Evolutionary conservation across 306 rosid genomes (phyloP).

Genomic region (Oemleria cerasiformis): DNA sequence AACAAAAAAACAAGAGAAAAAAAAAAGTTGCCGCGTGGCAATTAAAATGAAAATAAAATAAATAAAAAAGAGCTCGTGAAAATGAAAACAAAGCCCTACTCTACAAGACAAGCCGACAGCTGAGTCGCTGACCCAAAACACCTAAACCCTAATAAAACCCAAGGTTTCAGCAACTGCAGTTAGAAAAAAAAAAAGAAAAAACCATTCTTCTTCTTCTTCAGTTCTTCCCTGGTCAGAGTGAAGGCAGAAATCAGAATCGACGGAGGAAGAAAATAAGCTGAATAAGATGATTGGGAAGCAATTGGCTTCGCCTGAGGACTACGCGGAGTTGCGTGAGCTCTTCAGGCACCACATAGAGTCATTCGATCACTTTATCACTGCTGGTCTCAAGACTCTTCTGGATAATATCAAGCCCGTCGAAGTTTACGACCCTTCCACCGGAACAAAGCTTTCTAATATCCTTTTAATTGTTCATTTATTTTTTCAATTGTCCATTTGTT

Average conservation of each 20-base stretch:
- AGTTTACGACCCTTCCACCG: constrained; percentile 40
- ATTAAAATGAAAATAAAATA: no score
- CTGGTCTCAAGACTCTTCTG: constrained; percentile 54
- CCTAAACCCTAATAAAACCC: no score
- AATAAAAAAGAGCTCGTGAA: no score
- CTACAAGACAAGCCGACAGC: no score
- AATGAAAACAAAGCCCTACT: no score
- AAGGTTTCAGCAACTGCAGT: no score
- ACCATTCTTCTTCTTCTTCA: no score
- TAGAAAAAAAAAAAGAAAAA: no score
- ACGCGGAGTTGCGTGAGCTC: constrained; percentile 48
- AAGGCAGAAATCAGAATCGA: neutral
- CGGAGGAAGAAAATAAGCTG: neutral
- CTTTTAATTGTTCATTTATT: constrained; percentile 26
- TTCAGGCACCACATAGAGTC: constrained; percentile 80
- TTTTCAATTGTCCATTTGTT: neutral
- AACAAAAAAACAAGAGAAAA: no score
- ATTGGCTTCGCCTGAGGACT: constrained; percentile 12
- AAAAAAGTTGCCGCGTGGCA: no score
- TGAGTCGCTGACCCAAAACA: no score
- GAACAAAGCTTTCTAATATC: constrained; percentile 68
- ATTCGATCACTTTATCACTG: constrained; percentile 50
- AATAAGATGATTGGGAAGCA: neutral
- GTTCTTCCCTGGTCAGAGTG: neutral
- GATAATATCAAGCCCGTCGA: constrained; percentile 44